Evolutionary conservation across 2,329 filamentous ascomycete genomes (phyloP).

Genomic region (Pseudocercospora pini-densiflorae): DNA sequence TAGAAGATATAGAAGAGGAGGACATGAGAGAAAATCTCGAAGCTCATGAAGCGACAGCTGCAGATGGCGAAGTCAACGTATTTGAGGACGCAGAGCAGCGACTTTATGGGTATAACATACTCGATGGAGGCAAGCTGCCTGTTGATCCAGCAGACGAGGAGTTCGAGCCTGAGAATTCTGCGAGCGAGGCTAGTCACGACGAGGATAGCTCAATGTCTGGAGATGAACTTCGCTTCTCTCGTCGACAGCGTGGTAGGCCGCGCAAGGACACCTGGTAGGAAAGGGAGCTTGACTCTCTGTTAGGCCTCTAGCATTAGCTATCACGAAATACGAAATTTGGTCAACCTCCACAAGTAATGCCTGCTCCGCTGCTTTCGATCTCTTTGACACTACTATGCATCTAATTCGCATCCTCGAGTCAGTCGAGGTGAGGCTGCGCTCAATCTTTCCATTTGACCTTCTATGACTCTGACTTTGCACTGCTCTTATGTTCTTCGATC

Average conservation of each 20-base stretch:
- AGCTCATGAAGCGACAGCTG: background rate
- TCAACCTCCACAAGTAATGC: no score
- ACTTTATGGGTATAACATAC: slow-evolving; percentile 5
- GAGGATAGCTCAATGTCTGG: background rate
- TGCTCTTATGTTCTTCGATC: no score
- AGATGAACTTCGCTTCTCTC: background rate
- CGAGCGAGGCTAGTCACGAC: background rate
- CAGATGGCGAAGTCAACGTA: no score
- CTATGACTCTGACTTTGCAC: no score
- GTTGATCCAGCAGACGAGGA: slow-evolving; percentile 20
- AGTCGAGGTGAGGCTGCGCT: no score
- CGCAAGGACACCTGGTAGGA: background rate
- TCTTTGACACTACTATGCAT: no score
- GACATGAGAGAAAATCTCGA: background rate
- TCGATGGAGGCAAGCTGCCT: background rate
- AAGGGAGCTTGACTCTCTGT: no score
- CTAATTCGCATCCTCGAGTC: no score
- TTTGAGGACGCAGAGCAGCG: background rate
- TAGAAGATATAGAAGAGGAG: background rate
- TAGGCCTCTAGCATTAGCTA: background rate
- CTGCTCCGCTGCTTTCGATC: no score
- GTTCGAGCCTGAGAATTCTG: slow-evolving; percentile 20
- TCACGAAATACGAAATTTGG: background rate
- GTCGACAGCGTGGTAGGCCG: background rate
- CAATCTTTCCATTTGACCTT: no score